Base-by-base conservation (phyloP, 1,284 basidiomycete genomes). In the Austroboletus olivaceoglutinosus region DNA sequence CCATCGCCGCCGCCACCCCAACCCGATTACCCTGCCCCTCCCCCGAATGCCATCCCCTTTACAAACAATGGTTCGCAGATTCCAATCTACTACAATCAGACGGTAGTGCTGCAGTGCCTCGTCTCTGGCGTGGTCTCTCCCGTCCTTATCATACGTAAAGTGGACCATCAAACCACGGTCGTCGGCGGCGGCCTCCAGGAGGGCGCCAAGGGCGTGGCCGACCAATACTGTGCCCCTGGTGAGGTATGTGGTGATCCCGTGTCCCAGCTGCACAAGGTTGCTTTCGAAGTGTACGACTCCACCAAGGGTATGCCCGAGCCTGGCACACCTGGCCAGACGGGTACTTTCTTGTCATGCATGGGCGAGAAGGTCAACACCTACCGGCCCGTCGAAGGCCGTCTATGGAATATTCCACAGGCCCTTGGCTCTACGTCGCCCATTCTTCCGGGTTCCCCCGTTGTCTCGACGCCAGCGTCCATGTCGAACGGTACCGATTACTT, bases 71-170 rank as follows among this genome's bases (percentile, higher is more conserved):
- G 86, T 3, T 84, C 85, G 3, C 84, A 86, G 62, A 88, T 86
- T 44, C 86, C 91, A 22, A 88, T 98, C 52, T 92, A 94, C 69
- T 98, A 97, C 78, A 98, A 98, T 65, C 91, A 95, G 67, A 94
- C 93, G 0, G 88, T 98, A 43, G 92, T 98, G 29, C 73, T 98
- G 18, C 96, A 98, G 66, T 98, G 94, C 61, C 76, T 98, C 55
- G 91, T 90, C 9, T 96, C 95, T 2, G 95, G 94, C 19, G 88
- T 93, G 23, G 90, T 95, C 59, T 93, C 91, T 51, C 95, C 95
- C 9, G 84, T 94, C 23, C 80, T 98, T 52, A 89, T 98, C 68
- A 90, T 98, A 59, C 89, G 95, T 43, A 92, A 93, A 64, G 91
- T 96, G 52, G 94, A 97, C 59, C 88, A 91, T 63, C 89, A 89